Conservation (phyloP, 257 asterid species). For the Asclepias syriaca region DNA sequence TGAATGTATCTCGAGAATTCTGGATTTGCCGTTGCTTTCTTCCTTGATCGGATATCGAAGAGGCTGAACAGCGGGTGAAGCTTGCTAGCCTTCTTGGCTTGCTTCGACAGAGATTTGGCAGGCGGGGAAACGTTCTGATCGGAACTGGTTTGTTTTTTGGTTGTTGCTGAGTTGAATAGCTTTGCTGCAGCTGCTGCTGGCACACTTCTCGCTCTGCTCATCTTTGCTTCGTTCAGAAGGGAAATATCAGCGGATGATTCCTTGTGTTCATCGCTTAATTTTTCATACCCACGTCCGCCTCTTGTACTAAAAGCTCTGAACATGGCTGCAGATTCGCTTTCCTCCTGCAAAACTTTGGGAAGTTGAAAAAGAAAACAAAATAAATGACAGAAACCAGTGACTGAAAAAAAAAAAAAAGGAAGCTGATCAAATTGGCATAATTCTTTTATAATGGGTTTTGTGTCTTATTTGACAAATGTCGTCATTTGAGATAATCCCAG, state of each 20-base stretch:
- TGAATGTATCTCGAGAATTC: conserved; percentile 71
- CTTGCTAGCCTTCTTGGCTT: conserved; percentile 41
- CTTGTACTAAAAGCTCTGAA: conserved; percentile 59
- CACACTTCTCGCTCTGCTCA: conserved; percentile 43
- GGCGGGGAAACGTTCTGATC: neutral
- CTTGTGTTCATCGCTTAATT: conserved; percentile 20
- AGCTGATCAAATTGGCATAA: neutral
- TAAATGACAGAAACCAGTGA: neutral
- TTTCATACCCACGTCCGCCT: conserved; percentile 40
- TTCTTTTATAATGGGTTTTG: neutral
- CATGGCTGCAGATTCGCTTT: conserved; percentile 23
- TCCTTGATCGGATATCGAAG: conserved; percentile 23
- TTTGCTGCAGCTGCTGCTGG: conserved; percentile 20
- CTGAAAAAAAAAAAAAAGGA: neutral
- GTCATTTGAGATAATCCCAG: neutral
- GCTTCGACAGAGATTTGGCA: conserved; percentile 12
- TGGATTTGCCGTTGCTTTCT: conserved; percentile 62
- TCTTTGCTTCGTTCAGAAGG: conserved; percentile 21
- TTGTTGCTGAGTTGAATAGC: conserved; percentile 11
- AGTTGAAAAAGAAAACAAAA: too few relatives aligned
- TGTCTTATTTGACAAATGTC: neutral
- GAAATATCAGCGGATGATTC: neutral
- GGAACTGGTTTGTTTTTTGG: neutral
- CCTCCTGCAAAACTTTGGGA: neutral
- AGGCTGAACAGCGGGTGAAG: conserved; percentile 28